Evolutionary conservation across 78 protist genomes (phyloP).

Genomic region (Emiliania huxleyi): DNA sequence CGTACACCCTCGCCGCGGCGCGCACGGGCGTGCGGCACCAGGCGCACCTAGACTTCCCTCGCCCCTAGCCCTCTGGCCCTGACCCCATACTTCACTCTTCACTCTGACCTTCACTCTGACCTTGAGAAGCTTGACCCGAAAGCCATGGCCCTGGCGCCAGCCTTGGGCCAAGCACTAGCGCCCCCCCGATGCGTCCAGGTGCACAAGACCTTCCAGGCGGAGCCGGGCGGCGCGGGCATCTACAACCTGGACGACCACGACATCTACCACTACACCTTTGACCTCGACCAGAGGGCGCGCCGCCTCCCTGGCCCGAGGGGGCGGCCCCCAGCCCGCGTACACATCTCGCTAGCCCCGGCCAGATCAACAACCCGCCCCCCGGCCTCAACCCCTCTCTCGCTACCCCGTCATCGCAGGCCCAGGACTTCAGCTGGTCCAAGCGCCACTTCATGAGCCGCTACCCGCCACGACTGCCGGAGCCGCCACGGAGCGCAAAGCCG

Average conservation of each 20-base stretch:
- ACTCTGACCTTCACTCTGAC: not conserved
- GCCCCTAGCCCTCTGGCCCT: no score
- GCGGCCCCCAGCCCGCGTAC: no score
- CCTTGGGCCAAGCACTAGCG: not conserved
- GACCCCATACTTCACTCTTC: not conserved
- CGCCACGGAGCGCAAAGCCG: not conserved
- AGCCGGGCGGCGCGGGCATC: not conserved
- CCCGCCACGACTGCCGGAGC: not conserved
- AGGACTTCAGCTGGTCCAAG: not conserved
- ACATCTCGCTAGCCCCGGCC: no score
- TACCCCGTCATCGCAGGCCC: no score
- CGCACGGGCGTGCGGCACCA: not conserved
- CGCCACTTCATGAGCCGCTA: not conserved
- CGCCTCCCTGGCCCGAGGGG: no score
- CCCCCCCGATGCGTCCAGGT: not conserved
- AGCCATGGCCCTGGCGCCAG: not conserved
- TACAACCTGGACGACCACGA: not conserved
- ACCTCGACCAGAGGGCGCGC: no score
- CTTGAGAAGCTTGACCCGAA: not conserved
- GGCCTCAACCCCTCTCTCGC: no score
- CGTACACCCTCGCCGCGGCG: not conserved
- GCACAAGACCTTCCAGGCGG: not conserved
- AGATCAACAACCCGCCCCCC: no score
- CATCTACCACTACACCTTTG: slow-evolving; percentile 11
- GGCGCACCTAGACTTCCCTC: not conserved